Evolutionary conservation across 2,329 filamentous ascomycete species (phyloP).

Genomic region (Colletotrichum brevisporum): DNA sequence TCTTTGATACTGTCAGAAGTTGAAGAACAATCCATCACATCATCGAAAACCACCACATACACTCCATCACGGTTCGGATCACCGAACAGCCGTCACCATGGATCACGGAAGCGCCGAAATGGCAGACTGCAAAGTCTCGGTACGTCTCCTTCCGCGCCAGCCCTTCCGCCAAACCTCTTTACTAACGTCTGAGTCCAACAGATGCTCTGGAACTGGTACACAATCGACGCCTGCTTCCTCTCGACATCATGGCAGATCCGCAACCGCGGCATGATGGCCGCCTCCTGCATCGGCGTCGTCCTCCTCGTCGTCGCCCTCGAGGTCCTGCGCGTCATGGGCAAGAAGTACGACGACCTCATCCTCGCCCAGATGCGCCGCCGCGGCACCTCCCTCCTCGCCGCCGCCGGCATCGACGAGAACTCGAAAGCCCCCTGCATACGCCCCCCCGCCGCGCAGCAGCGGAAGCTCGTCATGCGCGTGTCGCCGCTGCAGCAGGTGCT

Average conservation of each 20-base stretch:
- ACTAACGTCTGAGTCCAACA: background rate
- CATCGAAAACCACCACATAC: too few relatives aligned
- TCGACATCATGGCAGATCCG: conserved; percentile 25
- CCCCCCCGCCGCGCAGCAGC: fast-evolving
- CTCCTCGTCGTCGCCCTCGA: conserved; percentile 28
- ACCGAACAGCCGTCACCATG: conserved; percentile 11
- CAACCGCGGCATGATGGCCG: conserved; percentile 34
- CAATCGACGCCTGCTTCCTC: conserved; percentile 30
- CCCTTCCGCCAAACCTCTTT: too few relatives aligned
- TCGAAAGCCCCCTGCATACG: background rate
- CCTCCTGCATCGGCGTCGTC: conserved; percentile 21
- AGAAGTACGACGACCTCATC: conserved; percentile 19
- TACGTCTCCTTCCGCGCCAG: conserved; percentile 39
- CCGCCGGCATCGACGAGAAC: background rate
- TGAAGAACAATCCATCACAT: too few relatives aligned
- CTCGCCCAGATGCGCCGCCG: conserved; percentile 14
- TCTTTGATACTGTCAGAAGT: too few relatives aligned
- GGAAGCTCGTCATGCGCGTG: background rate
- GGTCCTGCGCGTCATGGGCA: conserved; percentile 7
- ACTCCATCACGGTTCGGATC: background rate
- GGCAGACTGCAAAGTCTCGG: conserved; percentile 49
- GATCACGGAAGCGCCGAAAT: conserved; percentile 40
- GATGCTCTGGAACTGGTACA: conserved; percentile 38
- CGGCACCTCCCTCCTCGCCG: background rate
- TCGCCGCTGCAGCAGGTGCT: conserved; percentile 21